Base-by-base conservation (phyloP, 2,329 filamentous ascomycete genomes). In the Shiraia bambusicola region DNA sequence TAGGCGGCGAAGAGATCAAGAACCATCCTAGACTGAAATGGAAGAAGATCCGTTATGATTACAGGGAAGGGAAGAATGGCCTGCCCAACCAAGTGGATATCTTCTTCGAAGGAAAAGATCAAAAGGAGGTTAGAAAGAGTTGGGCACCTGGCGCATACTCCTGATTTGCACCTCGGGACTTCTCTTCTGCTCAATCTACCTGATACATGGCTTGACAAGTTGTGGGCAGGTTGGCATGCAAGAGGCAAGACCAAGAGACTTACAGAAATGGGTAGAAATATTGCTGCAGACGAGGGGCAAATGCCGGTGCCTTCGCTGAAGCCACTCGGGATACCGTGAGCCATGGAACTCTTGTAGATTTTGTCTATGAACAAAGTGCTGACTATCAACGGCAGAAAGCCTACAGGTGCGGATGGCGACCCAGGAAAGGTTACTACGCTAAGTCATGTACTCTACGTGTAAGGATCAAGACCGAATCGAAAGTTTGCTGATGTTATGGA, bases 1-100 rank as follows among this genome's bases (percentile, higher is more conserved):
- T 65, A 52, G 59, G 40, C 16, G 60, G 61, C 1, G 49, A 53
- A 2, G 58, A 66, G 30, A 59, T 67, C n/a, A 66, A 65, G 26
- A 44, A 48, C 0, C 52, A 60, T 37, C 41, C 37, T 3, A 58
- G 47, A 22, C 34, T 66, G 22, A 26, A 44, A 42, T 59, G 49
- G 41, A 61, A 58, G 42, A 59, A 52, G 34, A 62, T 66, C 15
- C 31, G 49, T 14, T 66, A 67, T 42, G 61, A 61, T 42, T 66
- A 64, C 28, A 44, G 53, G 6, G 56, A 67, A 11, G 54, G 51
- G 1, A 47, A 43, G 9, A 36, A 56, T 4, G 59, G 56, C 4
- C 50, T 53, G 16, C 60, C 61, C 10, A 65, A 63, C 34, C 39
- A 56, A 14, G 59, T 66, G 14, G 44, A 59, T 26, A 53, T 65